Conservation (phyloP, 805 yeast species). For the Kluyveromyces starmeri region DNA sequence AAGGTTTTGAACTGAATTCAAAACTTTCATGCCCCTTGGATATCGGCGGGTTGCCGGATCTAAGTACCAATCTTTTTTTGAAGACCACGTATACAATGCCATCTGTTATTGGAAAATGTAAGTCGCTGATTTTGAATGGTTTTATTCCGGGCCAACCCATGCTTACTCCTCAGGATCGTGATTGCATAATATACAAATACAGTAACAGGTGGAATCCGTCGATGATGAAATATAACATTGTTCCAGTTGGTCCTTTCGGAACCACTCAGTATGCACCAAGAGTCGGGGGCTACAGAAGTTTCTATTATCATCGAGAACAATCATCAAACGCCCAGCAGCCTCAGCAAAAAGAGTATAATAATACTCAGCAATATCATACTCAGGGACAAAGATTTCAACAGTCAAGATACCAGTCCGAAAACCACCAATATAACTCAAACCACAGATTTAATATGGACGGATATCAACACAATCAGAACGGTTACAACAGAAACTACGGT, state of each 20-base stretch:
- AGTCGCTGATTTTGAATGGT: conserved; percentile 80
- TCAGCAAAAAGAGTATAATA: conserved; percentile 2
- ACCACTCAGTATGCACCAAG: conserved; percentile 38
- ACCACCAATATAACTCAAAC: conserved; percentile 4
- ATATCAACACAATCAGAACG: not conserved
- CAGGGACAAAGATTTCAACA: conserved; percentile 6
- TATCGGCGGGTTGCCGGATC: conserved; percentile 30
- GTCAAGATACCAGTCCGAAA: conserved; percentile 6
- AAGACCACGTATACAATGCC: conserved; percentile 49
- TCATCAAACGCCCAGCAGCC: not conserved
- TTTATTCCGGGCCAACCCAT: conserved; percentile 54
- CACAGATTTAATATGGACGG: conserved; percentile 7
- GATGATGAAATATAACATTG: conserved; percentile 32
- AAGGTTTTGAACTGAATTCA: conserved; percentile 26
- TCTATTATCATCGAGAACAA: conserved; percentile 19
- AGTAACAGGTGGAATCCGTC: conserved; percentile 28
- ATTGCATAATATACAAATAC: conserved; percentile 43
- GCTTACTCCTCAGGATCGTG: conserved; percentile 61
- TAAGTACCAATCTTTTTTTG: conserved; percentile 35
- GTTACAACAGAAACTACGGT: not conserved
- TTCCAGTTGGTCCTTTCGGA: conserved; percentile 42
- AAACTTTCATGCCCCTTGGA: conserved; percentile 29
- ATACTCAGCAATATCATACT: conserved; percentile 26
- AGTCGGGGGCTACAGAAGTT: conserved; percentile 43
- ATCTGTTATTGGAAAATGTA: conserved; percentile 36